Evolutionary conservation across 352 stramenopile genomes (phyloP).

Genomic region (Phytopythium aichiense): DNA sequence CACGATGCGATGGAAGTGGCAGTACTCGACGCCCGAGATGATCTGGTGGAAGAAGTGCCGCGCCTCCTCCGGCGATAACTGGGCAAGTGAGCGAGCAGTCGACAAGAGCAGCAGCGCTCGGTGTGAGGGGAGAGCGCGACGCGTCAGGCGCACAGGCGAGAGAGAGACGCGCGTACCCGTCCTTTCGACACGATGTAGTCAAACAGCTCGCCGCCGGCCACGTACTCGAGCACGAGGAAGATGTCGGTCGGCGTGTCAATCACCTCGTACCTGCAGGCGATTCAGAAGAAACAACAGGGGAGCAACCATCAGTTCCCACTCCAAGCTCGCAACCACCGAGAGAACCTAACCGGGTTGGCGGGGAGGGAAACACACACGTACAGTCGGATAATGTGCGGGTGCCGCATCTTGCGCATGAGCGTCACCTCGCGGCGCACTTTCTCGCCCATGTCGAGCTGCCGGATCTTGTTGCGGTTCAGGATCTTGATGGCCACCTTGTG

Average conservation of each 20-base stretch:
- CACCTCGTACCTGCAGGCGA: conserved; percentile 87
- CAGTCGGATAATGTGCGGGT: conserved; percentile 99
- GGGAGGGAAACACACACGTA: conserved; percentile 39
- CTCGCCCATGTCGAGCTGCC: conserved; percentile 98
- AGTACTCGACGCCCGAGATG: conserved; percentile 99
- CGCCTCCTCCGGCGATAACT: conserved; percentile 96
- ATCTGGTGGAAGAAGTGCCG: conserved; percentile 99
- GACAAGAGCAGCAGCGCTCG: background rate
- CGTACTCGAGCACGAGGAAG: conserved; percentile 94
- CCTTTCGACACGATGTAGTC: conserved; percentile 99
- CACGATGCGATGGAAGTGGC: conserved; percentile 98
- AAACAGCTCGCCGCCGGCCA: conserved; percentile 93
- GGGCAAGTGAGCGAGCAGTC: background rate
- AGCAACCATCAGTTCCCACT: background rate
- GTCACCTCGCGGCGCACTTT: conserved; percentile 99
- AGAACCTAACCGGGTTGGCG: background rate
- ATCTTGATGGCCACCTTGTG: conserved; percentile 99
- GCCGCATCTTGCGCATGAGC: conserved; percentile 97
- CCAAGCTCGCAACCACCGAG: background rate
- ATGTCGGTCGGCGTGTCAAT: conserved; percentile 99
- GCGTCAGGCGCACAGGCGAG: background rate
- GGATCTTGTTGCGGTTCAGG: conserved; percentile 99
- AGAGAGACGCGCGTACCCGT: conserved; percentile 35
- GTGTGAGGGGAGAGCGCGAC: background rate
- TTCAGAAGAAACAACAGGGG: background rate